Evolutionary conservation across 352 stramenopile species (phyloP), one percentile per base, ranked within the genome.

Genomic region (Phytophthora pisi): DNA sequence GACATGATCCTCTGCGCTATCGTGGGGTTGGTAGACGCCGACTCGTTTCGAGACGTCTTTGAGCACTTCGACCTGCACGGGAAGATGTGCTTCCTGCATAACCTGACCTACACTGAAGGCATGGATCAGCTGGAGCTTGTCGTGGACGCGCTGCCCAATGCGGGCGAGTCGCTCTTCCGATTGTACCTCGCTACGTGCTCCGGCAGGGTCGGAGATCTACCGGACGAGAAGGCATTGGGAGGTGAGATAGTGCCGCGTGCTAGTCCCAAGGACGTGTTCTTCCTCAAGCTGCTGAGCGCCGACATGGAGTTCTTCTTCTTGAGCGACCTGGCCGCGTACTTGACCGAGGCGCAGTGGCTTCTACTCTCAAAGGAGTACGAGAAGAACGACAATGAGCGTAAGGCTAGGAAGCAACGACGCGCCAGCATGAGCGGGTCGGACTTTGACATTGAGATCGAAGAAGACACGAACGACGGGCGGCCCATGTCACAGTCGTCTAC

Each of bases 261-360:
- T 4, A 76, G 49, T 10, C 66, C 77, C 3, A 92, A 91, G 40
- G 66, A 79, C 13, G 68, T 83, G 8, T 90, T 92, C 47, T 91
- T 87, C 68, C 52, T 72, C 2, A 86, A 86, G 42, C 42, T 92
- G 11, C 53, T 90, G 11, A 73, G 81, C 11, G 45, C 77, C 2
- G 81, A 91, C 40, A 89, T 88, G 62, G 84, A 91, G 42, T 92
- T 85, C 28, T 87, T 90, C 52, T 92, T 92, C 55, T 55, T 92
- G 16, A 88, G 74, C 28, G 84, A 92, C 42, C 43, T 92, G 7
- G 80, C 82, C 0, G 66, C 57, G 0, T 89, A 84, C 51, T 30
- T 92, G 43, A 89, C 71, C 5, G 76, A 90, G 23, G 77, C 89
- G 15, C 84, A 92, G 42, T 92, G 82, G 77, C 71, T 73, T n/a